Evolutionary conservation across 179 eudicot genomes (phyloP), one percentile per base, ranked within the genome.

Genomic region (Carnegiea gigantea): DNA sequence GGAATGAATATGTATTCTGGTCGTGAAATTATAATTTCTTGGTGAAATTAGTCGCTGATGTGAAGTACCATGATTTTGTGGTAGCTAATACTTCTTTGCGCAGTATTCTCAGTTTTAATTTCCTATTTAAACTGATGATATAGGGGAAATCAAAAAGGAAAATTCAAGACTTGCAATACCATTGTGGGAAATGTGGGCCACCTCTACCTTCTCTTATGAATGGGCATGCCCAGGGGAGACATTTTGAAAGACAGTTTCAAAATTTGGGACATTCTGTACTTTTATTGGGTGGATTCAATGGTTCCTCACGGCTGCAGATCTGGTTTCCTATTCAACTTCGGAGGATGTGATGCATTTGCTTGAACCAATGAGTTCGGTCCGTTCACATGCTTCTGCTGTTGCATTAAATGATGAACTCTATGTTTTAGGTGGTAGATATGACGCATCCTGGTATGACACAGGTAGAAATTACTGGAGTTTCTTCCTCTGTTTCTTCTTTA

Each of bases 241-340:
- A 75, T 77, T 80, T 70, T 74, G 85, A 86, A 40, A 82, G 78
- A 65, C 76, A 24, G 76, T 82, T 70, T 75, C 83, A 74, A 76
- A 85, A 88, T 74, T 77, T 78, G 11, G 76, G 81, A 53, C 84
- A 82, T 76, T 86, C 89, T 24, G 89, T 96, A 83, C 86, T 90
- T 88, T 77, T 96, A 51, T 85, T 91, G 77, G 98, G 99, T 84
- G 99, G 99, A 79, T 92, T 83, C 89, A 89, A 92, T 89, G 99
- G 99, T 59, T 72, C 67, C 65, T 83, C 87, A 28, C 92, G 92
- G 90, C 91, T 89, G 79, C 91, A 24, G 72, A 91, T 73, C 65
- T 96, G 79, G 89, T 89, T 75, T 83, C 87, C 82, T 94, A 89
- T 81, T 85, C 83, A 46, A 97, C 98, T 62, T 85, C 84, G 44